phyloP scores from a whole-genome alignment of 108 stramenopile species.

The Conticribra guillardii region DNA sequence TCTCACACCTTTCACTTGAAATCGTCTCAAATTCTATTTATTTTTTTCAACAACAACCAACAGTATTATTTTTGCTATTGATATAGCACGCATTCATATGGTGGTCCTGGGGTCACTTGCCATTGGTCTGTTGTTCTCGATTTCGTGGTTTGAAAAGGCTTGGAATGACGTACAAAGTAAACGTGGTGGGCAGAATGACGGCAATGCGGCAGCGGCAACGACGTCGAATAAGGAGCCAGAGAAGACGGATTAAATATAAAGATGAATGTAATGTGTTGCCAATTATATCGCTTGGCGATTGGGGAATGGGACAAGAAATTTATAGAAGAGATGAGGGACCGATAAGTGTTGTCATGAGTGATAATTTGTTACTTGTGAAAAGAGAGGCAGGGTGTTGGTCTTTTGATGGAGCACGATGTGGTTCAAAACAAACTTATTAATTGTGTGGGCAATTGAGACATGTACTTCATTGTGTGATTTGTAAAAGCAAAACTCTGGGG shows the following conservation, averaged over 20 bases:
- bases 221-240: slow-evolving; percentile 11
- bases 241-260: slow-evolving; percentile 73
- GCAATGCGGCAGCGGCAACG: slow-evolving; percentile 2
- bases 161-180: slow-evolving; percentile 71
- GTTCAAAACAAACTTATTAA: too few relatives aligned
- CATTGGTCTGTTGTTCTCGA: slow-evolving; percentile 69
- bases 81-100: slow-evolving; percentile 89
- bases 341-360: too few relatives aligned
- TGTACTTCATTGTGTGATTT: too few relatives aligned
- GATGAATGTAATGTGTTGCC: too few relatives aligned
- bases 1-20: neutral
- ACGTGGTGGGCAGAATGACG: slow-evolving; percentile 12
- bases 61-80: slow-evolving; percentile 51
- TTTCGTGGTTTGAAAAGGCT: slow-evolving; percentile 80
- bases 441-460: too few relatives aligned
- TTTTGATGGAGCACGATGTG: too few relatives aligned
- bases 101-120: slow-evolving; percentile 73
- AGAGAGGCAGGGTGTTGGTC: too few relatives aligned
- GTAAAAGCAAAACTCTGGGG: too few relatives aligned
- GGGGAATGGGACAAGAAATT: too few relatives aligned
- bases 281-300: too few relatives aligned
- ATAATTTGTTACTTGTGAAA: too few relatives aligned
- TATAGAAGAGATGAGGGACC: too few relatives aligned
- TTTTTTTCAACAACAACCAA: neutral
- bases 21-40: neutral